These are phyloP conservation scores for Raffaelea deltoideospora DNA, from an alignment of 2,329 filamentous ascomycete species.

Conservation along the genomic window DNA sequence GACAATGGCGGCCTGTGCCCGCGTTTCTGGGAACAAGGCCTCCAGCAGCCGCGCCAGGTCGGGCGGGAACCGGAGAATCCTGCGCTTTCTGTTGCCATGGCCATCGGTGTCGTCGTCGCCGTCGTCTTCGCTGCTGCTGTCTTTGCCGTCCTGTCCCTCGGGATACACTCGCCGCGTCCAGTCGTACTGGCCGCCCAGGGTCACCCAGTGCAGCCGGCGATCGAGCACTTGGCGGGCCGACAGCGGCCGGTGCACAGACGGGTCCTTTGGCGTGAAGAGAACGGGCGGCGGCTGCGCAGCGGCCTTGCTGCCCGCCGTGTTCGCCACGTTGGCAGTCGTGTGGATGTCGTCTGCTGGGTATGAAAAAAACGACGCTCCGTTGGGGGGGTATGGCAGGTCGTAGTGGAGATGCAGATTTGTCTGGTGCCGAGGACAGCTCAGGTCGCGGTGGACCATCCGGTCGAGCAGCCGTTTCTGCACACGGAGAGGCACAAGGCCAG, in stretches of 20 bases:
- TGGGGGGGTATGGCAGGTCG: constrained; percentile 17
- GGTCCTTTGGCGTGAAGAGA: constrained; percentile 52
- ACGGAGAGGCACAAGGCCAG: constrained; percentile 52
- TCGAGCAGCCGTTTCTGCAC: constrained; percentile 58
- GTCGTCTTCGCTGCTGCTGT: too few species aligned
- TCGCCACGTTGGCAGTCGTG: too few species aligned
- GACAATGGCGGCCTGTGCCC: constrained; percentile 78
- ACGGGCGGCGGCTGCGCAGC: constrained; percentile 33
- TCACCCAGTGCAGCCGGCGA: constrained; percentile 82
- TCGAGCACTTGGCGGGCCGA: constrained; percentile 54
- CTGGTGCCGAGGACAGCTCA: constrained; percentile 55
- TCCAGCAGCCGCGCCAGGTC: constrained; percentile 58
- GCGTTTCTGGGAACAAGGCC: constrained; percentile 58
- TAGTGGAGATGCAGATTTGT: constrained; percentile 54
- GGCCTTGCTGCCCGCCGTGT: constrained; percentile 3
- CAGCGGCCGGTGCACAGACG: constrained; percentile 59
- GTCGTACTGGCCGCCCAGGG: constrained; percentile 88
- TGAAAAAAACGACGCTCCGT: constrained; percentile 36
- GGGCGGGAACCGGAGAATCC: constrained; percentile 43
- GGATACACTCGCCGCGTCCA: constrained; percentile 85
- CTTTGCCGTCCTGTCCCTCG: constrained; percentile 5
- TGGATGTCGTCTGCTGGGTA: constrained; percentile 28
- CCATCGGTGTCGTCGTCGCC: constrained; percentile 21
- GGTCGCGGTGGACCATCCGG: constrained; percentile 50
- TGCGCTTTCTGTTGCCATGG: too few species aligned